Evolutionary conservation across 176 grass and related monocot species (phyloP), one percentile per base, ranked within the genome.

Genomic region (Poa pratensis): DNA sequence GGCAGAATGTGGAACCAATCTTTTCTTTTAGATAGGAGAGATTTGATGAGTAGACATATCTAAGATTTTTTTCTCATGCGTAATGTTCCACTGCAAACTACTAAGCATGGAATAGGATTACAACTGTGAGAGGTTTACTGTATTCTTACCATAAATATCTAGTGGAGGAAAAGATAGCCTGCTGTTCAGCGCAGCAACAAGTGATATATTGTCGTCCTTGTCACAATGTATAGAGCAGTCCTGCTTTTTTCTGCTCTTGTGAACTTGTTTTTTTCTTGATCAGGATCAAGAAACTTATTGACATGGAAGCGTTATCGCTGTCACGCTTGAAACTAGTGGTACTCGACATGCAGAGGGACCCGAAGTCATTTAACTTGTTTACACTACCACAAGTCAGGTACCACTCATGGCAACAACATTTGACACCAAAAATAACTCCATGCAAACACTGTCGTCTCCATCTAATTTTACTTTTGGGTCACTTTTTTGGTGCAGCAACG

Each of bases 381-480:
- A 95, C 91, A 2, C 86, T 94, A 59, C 96, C 96, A 48, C 96
- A 98, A 98, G 96, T 98, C 87, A 95, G 93, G 96, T 95, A 57
- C 49, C 63, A 17, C 60, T 73, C 17, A 59, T 19, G 20, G 34
- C 72, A 78, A 12, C 80, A 79, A 23, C 70, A 75, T 73, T 69
- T 32, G 71, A 27, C 72, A 17, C 12, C 26, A 6, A 55, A 19
- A 85, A 40, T 0, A 81, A 26, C 27, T 87, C 35, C 1, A 14
- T 63, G 61, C 15, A 60, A 51, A n/a, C 43, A 48, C 8, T 77
- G 3, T 0, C 75, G 62, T 34, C 7, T n/a, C 32, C 40, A 14
- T 42, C 46, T 88, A 49, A 57, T 42, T 63, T n/a, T 65, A 50
- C 50, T 67, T 49, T 62, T n/a, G 16, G 42, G 17, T 55, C 20